phyloP scores from a whole-genome alignment of 1,284 basidiomycete genomes.

The Trametes hirsuta region DNA sequence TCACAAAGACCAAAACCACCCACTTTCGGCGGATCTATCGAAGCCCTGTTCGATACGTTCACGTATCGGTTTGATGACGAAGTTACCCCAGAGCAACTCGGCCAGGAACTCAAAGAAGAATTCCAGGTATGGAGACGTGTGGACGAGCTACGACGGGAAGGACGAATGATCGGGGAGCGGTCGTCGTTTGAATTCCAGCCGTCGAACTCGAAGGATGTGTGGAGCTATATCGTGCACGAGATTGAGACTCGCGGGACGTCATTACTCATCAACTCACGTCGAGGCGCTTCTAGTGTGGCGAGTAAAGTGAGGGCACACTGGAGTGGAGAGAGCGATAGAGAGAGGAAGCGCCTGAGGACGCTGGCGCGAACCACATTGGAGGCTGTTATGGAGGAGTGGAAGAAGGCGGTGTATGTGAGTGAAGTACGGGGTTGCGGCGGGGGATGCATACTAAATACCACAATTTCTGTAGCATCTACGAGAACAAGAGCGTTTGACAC shows the following conservation, averaged over 20 bases:
- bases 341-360: slow-evolving; percentile 69
- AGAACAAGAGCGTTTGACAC: slow-evolving; percentile 61
- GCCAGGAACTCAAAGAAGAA: slow-evolving; percentile 50
- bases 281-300: slow-evolving; percentile 64
- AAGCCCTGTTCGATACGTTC: slow-evolving; percentile 65
- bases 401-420: slow-evolving; percentile 85
- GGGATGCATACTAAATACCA: neutral
- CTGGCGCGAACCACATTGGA: slow-evolving; percentile 74
- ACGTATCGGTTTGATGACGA: slow-evolving; percentile 52
- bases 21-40: slow-evolving; percentile 56
- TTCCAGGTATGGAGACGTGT: slow-evolving; percentile 58
- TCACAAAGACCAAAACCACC: slow-evolving; percentile 61
- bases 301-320: slow-evolving; percentile 78
- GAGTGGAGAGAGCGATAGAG: slow-evolving; percentile 66
- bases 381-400: slow-evolving; percentile 85
- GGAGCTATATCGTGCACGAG: slow-evolving; percentile 58
- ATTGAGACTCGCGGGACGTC: slow-evolving; percentile 40
- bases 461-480: slow-evolving; percentile 61
- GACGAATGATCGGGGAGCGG: slow-evolving; percentile 35
- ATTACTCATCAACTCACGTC: slow-evolving; percentile 48
- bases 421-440: neutral
- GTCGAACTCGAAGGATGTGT: slow-evolving; percentile 34
- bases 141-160: slow-evolving; percentile 46
- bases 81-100: slow-evolving; percentile 45
- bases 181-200: slow-evolving; percentile 17